Evolutionary conservation across 805 yeast genomes (phyloP), one percentile per base, ranked within the genome.

Genomic region (Wickerhamiella vanderwaltii): DNA sequence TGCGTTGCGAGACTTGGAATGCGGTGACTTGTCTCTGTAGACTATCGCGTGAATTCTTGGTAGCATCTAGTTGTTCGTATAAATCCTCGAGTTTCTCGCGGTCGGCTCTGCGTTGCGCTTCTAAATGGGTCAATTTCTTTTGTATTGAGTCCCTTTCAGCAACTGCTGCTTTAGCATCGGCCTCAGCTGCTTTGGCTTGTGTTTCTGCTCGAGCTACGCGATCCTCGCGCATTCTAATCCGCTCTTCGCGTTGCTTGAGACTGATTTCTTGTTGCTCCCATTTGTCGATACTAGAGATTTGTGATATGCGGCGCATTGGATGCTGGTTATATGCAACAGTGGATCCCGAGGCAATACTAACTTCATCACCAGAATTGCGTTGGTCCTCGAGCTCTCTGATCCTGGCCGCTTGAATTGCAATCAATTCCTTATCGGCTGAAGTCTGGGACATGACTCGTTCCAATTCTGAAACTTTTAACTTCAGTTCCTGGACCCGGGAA

Each of bases 1-100:
- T 51, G 6, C 48, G 34, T 22, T 55, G 48, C n/a, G 51, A 42
- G 15, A 51, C 39, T 39, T 51, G 51, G 43, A 51, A 52, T 7
- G 57, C 61, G 16, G 43, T 49, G 18, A 58, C 54, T 46, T 59
- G 62, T 29, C 52, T 52, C 40, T 49, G 51, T 29, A 57, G 45
- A 29, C 51, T 51, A 37, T 52, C 52, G 24, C 58, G 49, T 17
- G 54, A 53, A 7, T 52, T 47, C 30, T 43, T 39, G 7, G 42
- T 24, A 18, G 46, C 38, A 24, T 54, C 53, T n/a, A 53, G 36
- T 31, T 51, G 51, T 15, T 50, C 54, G 28, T 42, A 45, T 15
- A 39, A 29, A 28, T 37, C 39, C 42, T 45, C 50, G 30, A 42
- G 43, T 39, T 16, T 38, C 17, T 20, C 20, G 13, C 41, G 29